phyloP scores from a whole-genome alignment of 306 rosid species.

The Trifolium repens region DNA sequence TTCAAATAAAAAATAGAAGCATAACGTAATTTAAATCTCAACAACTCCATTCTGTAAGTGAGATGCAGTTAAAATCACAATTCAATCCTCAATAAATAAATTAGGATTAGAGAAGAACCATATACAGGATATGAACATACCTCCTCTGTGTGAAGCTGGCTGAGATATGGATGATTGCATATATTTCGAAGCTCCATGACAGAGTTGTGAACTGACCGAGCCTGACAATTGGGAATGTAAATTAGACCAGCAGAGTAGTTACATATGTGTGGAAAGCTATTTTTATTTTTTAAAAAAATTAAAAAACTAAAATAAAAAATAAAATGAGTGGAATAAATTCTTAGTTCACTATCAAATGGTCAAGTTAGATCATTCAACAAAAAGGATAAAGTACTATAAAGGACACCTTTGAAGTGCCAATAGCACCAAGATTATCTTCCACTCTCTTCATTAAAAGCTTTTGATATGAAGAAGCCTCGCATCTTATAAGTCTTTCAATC shows the following conservation, averaged over 20 bases:
- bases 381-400: conserved; percentile 25
- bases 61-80: conserved; percentile 10
- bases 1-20: conserved; percentile 16
- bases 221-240: conserved; percentile 52
- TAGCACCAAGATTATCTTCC: conserved; percentile 95
- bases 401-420: conserved; percentile 77
- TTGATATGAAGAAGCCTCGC: conserved; percentile 99
- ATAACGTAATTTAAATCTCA: neutral
- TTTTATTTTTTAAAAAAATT: neutral
- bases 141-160: conserved; percentile 99
- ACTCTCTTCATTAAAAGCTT: conserved; percentile 99
- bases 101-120: conserved; percentile 32
- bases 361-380: conserved; percentile 21
- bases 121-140: conserved; percentile 51
- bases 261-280: conserved; percentile 13
- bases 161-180: conserved; percentile 98
- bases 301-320: neutral
- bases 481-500: conserved; percentile 94
- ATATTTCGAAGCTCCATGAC: conserved; percentile 99
- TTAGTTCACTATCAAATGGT: conserved; percentile 22
- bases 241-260: conserved; percentile 46
- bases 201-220: conserved; percentile 94
- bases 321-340: conserved; percentile 4
- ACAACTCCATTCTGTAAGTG: conserved; percentile 22
- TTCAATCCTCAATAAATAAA: conserved; percentile 34